These are phyloP conservation scores for Scheffersomyces quercinus DNA, from an alignment of 1,139 yeast genomes.

Conservation along the genomic window DNA sequence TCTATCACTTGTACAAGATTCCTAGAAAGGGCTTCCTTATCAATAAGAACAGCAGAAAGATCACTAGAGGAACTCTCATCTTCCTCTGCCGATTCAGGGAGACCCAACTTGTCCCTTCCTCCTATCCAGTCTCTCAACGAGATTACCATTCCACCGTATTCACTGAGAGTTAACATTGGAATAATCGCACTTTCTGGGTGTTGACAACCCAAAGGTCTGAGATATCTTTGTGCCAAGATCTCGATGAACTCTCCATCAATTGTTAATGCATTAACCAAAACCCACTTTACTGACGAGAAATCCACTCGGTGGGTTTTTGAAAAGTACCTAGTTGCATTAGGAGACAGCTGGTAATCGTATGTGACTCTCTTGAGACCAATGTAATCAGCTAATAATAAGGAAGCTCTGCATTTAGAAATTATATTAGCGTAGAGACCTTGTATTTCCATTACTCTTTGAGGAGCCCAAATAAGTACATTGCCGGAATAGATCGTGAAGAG, in stretches of 20 bases:
- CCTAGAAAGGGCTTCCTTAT: constrained; percentile 76
- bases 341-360: constrained; percentile 89
- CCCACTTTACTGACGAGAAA: constrained; percentile 81
- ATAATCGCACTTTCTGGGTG: constrained; percentile 78
- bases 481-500: constrained; percentile 85
- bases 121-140: constrained; percentile 91
- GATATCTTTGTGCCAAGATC: constrained; percentile 86
- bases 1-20: constrained; percentile 74
- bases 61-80: constrained; percentile 43
- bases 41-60: constrained; percentile 72
- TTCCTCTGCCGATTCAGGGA: constrained; percentile 29
- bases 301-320: constrained; percentile 79
- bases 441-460: constrained; percentile 69
- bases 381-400: constrained; percentile 80
- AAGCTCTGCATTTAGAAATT: constrained; percentile 68
- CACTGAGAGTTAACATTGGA: constrained; percentile 86
- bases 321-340: constrained; percentile 78
- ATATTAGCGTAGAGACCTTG: constrained; percentile 89
- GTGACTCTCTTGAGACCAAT: constrained; percentile 90
- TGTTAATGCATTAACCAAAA: constrained; percentile 84
- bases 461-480: constrained; percentile 77
- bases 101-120: constrained; percentile 60
- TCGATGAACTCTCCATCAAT: constrained; percentile 94
- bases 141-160: constrained; percentile 95
- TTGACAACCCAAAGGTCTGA: constrained; percentile 84